These are phyloP conservation scores for Cryphonectria japonica DNA, from an alignment of 2,329 filamentous ascomycete genomes.

Conservation along the genomic window DNA sequence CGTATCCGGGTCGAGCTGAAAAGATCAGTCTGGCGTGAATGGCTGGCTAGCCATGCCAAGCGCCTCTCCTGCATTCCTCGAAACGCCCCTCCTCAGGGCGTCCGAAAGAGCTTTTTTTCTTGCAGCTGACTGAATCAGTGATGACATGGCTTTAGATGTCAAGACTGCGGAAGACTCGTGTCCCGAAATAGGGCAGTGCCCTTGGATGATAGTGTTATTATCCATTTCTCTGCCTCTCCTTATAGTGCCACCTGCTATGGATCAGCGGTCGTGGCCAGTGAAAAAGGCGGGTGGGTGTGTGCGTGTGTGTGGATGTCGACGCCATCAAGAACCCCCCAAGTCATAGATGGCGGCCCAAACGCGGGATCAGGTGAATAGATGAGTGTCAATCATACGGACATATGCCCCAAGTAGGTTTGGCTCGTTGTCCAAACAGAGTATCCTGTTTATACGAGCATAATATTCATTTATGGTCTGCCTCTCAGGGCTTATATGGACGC, in stretches of 20 bases:
- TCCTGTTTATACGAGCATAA: not conserved
- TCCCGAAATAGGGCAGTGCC: not conserved
- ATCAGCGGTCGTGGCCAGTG: not conserved
- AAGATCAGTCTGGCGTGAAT: not conserved
- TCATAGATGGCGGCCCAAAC: not conserved
- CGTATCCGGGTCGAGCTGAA: not conserved
- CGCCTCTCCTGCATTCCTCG: slow-evolving; percentile 1
- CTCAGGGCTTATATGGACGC: not conserved
- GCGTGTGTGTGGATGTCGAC: not conserved
- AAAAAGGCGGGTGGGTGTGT: not conserved
- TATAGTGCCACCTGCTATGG: not conserved
- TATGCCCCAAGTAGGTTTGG: not conserved
- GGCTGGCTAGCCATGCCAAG: slow-evolving; percentile 4
- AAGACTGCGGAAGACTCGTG: not conserved
- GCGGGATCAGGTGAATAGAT: not conserved
- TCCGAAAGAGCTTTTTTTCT: not conserved
- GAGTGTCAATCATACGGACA: not conserved
- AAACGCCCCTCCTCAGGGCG: not conserved
- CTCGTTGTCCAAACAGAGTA: not conserved
- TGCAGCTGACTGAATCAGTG: not conserved
- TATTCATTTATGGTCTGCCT: not conserved
- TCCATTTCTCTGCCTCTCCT: not conserved
- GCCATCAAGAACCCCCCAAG: not conserved
- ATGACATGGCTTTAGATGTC: not conserved
- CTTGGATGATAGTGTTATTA: not conserved